A percentile compares a stretch with the other conserved stretches of the same genome.
Evolutionary conservation across 768 basidiomycete species (phyloP).

Genomic region (Amylocystis lapponica): DNA sequence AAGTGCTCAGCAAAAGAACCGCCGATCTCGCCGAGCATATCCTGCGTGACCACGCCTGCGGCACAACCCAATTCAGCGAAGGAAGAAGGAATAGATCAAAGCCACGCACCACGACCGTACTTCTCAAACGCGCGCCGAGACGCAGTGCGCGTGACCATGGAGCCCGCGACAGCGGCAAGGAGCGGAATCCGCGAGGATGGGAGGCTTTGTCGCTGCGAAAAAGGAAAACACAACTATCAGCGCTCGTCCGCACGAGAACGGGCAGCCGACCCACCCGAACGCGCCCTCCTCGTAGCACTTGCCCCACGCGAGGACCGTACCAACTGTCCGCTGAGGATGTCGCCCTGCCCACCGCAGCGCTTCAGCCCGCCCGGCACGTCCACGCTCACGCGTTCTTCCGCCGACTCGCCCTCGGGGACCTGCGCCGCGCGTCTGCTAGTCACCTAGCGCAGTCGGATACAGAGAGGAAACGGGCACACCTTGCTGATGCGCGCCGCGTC

Average conservation of each 20-base stretch:
- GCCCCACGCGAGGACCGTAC: slow-evolving; percentile 91
- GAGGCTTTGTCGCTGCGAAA: slow-evolving; percentile 44
- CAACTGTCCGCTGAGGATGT: slow-evolving; percentile 83
- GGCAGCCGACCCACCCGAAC: slow-evolving; percentile 60
- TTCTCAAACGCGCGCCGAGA: slow-evolving; percentile 72
- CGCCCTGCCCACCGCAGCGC: slow-evolving; percentile 94
- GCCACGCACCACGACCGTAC: slow-evolving; percentile 50
- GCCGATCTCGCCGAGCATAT: slow-evolving; percentile 24
- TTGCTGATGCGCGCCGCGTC: too few species aligned
- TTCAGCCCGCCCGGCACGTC: slow-evolving; percentile 78
- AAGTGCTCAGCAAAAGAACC: slow-evolving; percentile 24
- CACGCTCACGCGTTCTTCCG: slow-evolving; percentile 56
- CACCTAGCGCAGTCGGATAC: slow-evolving; percentile 2
- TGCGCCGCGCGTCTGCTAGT: background rate
- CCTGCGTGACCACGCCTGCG: slow-evolving; percentile 23
- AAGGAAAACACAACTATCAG: slow-evolving; percentile 3
- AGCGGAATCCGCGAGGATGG: slow-evolving; percentile 68
- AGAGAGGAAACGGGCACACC: background rate
- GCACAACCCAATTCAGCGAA: slow-evolving; percentile 2
- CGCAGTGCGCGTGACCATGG: slow-evolving; percentile 82
- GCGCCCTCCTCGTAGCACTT: slow-evolving; percentile 85
- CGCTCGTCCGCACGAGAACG: background rate
- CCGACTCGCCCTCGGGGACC: slow-evolving; percentile 19
- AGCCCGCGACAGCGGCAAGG: slow-evolving; percentile 80
- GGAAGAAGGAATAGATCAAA: background rate